Evolutionary conservation across 192 early-diverging fungal genomes (phyloP).

Genomic region (Neocallimastix lanati): DNA sequence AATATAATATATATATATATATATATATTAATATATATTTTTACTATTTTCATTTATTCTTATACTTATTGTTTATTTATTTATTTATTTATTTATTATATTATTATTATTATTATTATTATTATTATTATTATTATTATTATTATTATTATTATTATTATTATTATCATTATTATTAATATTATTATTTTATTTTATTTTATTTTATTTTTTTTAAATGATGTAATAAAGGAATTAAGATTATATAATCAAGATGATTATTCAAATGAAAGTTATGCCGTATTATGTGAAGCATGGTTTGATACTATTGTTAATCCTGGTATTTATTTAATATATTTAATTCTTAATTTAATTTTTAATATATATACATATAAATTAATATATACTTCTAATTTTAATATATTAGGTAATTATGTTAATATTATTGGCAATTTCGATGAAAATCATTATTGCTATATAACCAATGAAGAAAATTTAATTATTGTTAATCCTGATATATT

Average conservation of each 20-base stretch:
- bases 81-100: too few relatives aligned
- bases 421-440: constrained; percentile 15
- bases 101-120: too few relatives aligned
- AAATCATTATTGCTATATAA: constrained; percentile 21
- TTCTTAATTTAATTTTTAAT: too few relatives aligned
- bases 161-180: too few relatives aligned
- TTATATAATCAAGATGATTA: constrained; percentile 9
- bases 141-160: too few relatives aligned
- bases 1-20: neutral
- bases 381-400: too few relatives aligned
- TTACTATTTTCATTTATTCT: neutral
- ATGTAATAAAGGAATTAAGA: constrained; percentile 6
- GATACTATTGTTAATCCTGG: constrained; percentile 24
- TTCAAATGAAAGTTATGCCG: constrained; percentile 7
- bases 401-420: constrained; percentile 56
- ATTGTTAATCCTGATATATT: constrained; percentile 69
- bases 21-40: constrained; percentile 2
- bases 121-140: too few relatives aligned
- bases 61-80: too few relatives aligned
- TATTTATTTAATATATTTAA: too few relatives aligned
- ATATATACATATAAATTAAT: too few relatives aligned
- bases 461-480: constrained; percentile 33
- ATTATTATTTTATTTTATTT: too few relatives aligned
- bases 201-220: neutral
- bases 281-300: constrained; percentile 54